Evolutionary conservation across 176 grass and related monocot genomes (phyloP).

Genomic region (Carex scoparia): DNA sequence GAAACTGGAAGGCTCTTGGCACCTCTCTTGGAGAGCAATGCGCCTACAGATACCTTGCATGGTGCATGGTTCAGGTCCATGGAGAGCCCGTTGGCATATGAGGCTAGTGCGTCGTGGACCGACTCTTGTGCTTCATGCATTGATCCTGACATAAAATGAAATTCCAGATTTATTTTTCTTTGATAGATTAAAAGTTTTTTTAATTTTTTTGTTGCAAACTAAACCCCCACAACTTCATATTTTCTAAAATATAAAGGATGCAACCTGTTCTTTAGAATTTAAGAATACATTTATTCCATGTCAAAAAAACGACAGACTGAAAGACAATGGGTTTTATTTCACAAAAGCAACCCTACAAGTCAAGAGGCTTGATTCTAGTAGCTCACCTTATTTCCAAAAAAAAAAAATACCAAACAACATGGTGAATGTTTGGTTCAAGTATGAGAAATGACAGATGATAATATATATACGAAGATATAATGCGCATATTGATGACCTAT

Average conservation of each 20-base stretch:
- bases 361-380: background rate
- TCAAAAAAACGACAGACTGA: background rate
- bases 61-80: slow-evolving; percentile 64
- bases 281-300: background rate
- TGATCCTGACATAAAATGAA: slow-evolving; percentile 37
- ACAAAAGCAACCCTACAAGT: background rate
- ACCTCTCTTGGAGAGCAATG: slow-evolving; percentile 57
- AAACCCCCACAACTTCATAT: background rate
- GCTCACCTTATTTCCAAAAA: background rate
- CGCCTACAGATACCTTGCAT: slow-evolving; percentile 71
- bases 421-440: background rate
- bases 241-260: background rate
- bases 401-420: background rate
- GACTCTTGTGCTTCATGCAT: slow-evolving; percentile 48
- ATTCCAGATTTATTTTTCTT: background rate
- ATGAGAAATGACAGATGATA: background rate
- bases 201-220: background rate
- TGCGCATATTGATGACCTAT: background rate
- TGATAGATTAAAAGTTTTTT: background rate
- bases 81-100: slow-evolving; percentile 59
- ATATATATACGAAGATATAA: background rate
- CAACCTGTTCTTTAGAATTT: background rate
- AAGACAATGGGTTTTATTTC: background rate
- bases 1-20: slow-evolving; percentile 67
- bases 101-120: slow-evolving; percentile 39